Evolutionary conservation across 2,329 filamentous ascomycete genomes (phyloP).

Genomic region (Simplicillium sp.): DNA sequence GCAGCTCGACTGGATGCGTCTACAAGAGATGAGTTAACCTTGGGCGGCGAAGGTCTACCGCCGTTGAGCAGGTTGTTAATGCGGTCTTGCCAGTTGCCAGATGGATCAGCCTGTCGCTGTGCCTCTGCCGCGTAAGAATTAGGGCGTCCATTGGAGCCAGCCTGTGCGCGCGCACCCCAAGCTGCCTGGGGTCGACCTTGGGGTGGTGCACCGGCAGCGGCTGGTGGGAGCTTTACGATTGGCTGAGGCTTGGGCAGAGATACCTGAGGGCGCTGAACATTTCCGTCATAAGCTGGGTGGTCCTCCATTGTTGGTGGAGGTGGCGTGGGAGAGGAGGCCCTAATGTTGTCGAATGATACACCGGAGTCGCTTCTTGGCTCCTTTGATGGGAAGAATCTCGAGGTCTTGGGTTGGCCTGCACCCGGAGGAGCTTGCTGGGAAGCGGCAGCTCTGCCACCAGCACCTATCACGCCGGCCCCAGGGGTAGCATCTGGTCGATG

Average conservation of each 20-base stretch:
- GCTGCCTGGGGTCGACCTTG: conserved; percentile 16
- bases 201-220: conserved; percentile 11
- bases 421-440: conserved; percentile 18
- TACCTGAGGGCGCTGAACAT: conserved; percentile 56
- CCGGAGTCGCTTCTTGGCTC: conserved; percentile 35
- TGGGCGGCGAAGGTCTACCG: conserved; percentile 50
- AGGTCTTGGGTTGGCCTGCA: conserved; percentile 39
- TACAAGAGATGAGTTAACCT: conserved; percentile 43
- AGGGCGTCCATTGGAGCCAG: background rate
- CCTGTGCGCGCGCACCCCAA: conserved; percentile 24
- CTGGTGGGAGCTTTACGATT: conserved; percentile 71
- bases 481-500: background rate
- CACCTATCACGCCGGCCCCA: background rate
- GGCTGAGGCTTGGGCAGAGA: conserved; percentile 61
- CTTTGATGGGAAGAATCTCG: conserved; percentile 52
- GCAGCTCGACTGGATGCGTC: conserved; percentile 59
- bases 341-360: conserved; percentile 24
- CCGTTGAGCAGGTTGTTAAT: conserved; percentile 72
- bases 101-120: conserved; percentile 23
- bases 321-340: conserved; percentile 53
- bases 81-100: conserved; percentile 60
- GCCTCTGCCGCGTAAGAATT: background rate
- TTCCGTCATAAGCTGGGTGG: conserved; percentile 65
- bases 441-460: conserved; percentile 9
- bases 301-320: conserved; percentile 62